phyloP scores from a whole-genome alignment of 345 rosid species.

The Iberis pinnata region DNA sequence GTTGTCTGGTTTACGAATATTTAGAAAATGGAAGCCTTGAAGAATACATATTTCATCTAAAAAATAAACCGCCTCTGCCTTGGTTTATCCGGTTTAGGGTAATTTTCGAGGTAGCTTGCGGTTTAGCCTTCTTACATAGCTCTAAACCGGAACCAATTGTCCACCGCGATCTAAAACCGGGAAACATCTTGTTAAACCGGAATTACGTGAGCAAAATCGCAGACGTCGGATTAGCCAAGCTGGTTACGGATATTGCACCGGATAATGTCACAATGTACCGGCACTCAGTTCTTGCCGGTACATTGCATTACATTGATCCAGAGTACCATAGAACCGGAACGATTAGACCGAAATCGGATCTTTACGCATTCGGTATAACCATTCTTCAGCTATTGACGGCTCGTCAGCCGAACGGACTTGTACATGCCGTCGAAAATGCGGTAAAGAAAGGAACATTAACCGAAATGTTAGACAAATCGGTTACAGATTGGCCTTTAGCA shows the following conservation, averaged over 20 bases:
- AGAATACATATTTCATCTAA: constrained; percentile 45
- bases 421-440: constrained; percentile 48
- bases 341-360: constrained; percentile 76
- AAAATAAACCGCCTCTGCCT: constrained; percentile 65
- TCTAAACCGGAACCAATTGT: constrained; percentile 84
- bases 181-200: constrained; percentile 60
- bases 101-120: constrained; percentile 72
- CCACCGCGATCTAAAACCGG: constrained; percentile 81
- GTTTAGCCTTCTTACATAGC: constrained; percentile 81
- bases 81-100: constrained; percentile 72
- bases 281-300: constrained; percentile 65
- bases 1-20: constrained; percentile 80
- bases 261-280: constrained; percentile 61
- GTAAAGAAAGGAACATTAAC: constrained; percentile 44
- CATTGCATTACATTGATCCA: constrained; percentile 76
- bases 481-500: constrained; percentile 71
- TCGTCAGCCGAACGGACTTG: constrained; percentile 50
- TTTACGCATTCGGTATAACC: constrained; percentile 64
- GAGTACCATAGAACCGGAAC: constrained; percentile 88
- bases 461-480: constrained; percentile 51
- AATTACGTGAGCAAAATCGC: constrained; percentile 78
- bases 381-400: constrained; percentile 59
- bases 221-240: constrained; percentile 76
- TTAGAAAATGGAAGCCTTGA: constrained; percentile 84
- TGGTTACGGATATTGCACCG: constrained; percentile 61